phyloP scores from a whole-genome alignment of 208 protist genomes.

The Acanthamoeba lenticulata region DNA sequence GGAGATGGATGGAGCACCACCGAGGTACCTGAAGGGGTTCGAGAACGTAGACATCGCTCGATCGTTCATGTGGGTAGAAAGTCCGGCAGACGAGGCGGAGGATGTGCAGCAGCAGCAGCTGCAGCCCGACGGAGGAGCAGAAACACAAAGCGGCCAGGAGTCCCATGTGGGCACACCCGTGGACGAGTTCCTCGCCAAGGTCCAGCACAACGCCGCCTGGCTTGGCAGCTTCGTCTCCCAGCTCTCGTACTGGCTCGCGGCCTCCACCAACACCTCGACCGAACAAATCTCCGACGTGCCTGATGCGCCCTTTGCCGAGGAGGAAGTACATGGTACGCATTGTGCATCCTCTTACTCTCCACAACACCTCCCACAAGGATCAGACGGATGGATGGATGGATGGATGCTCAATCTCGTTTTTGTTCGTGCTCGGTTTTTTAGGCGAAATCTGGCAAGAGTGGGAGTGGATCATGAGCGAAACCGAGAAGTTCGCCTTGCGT shows the following conservation, averaged over 20 bases:
- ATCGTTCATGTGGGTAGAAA: conserved; percentile 34
- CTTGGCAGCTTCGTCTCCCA: conserved; percentile 12
- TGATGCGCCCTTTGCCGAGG: neutral
- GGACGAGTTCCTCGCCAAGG: neutral
- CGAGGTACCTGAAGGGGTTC: neutral
- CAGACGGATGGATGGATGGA: neutral
- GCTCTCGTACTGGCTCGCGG: conserved; percentile 46
- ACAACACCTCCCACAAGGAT: too few species aligned
- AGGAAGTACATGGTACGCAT: conserved; percentile 5
- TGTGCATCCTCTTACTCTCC: neutral
- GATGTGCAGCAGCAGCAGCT: neutral
- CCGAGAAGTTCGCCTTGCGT: conserved; percentile 27
- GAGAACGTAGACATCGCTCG: conserved; percentile 24
- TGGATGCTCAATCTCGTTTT: neutral
- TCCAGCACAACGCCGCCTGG: conserved; percentile 21
- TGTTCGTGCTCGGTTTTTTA: neutral
- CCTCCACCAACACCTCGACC: neutral
- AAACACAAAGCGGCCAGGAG: neutral
- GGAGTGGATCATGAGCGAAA: conserved; percentile 66
- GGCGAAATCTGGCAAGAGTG: conserved; percentile 54
- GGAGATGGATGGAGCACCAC: neutral
- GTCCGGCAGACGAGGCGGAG: neutral
- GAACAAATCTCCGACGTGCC: neutral
- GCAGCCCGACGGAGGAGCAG: neutral
- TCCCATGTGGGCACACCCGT: neutral